Evolutionary conservation across 2,329 filamentous ascomycete species (phyloP), one percentile per base, ranked within the genome.

Genomic region (Penicillium digitatum): DNA sequence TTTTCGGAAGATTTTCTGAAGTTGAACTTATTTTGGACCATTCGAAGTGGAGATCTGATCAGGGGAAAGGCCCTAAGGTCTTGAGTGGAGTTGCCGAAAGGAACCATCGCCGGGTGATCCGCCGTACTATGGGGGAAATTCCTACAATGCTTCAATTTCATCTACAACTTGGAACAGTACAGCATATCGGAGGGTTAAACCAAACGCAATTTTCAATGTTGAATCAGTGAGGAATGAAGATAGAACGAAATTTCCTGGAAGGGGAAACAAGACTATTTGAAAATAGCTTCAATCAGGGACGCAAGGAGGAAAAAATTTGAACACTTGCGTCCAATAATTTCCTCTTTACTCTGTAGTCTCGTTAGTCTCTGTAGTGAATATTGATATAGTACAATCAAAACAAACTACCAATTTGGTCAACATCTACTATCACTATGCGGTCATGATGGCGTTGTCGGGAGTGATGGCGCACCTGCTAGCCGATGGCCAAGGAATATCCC

Each of bases 381-480:
- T 24, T 7, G 18, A 45, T 24, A 24, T 5, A 20, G 20, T 10
- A 32, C 26, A 20, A 45, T 3, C 18, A 31, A 52, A 45, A 37
- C 35, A 48, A 48, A 48, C 20, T 39, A 35, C 37, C 31, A 5
- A 16, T 54, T 40, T 6, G 22, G n/a, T 48, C 37, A 10, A 32
- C 37, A 29, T 31, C 34, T 52, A 26, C 38, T 5, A 49, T 60
- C 59, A 62, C 55, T 20, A 59, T 62, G 54, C 22, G 49, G 51
- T 64, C 56, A 62, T 59, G 14, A 51, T 64, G 61, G 59, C 57
- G 61, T 63, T 24, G 12, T 24, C 38, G 47, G 39, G 51, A 47
- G 52, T 45, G 39, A 52, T 38, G 24, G 34, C 38, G 14, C 14
- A 32, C 27, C 12, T 32, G 18, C 20, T 20, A 38, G 34, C 48